phyloP scores from a whole-genome alignment of 805 yeast genomes.

The Saturnispora diversa region DNA sequence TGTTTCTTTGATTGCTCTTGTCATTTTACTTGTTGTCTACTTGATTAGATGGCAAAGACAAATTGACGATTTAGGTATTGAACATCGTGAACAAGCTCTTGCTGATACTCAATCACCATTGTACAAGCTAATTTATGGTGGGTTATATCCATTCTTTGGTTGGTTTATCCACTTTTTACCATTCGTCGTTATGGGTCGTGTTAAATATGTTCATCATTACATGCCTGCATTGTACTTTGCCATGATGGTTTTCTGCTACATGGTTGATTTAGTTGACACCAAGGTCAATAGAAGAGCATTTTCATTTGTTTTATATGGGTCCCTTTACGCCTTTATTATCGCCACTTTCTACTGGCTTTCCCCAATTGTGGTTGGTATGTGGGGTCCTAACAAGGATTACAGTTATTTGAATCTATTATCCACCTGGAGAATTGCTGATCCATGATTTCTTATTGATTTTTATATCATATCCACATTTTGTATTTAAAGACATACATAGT shows the following conservation, averaged over 20 bases:
- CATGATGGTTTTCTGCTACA: constrained; percentile 61
- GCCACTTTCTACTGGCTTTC: constrained; percentile 53
- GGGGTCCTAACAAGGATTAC: constrained; percentile 41
- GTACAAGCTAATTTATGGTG: constrained; percentile 45
- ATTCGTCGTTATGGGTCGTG: constrained; percentile 89
- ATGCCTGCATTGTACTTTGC: constrained; percentile 95
- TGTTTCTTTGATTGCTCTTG: constrained; percentile 46
- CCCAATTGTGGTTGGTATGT: constrained; percentile 79
- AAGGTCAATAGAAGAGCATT: constrained; percentile 20
- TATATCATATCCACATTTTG: constrained; percentile 1
- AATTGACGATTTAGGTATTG: constrained; percentile 44
- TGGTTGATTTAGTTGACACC: constrained; percentile 36
- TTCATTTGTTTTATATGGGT: constrained; percentile 33
- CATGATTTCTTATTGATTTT: background rate
- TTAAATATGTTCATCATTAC: constrained; percentile 93
- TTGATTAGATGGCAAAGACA: constrained; percentile 82
- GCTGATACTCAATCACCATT: constrained; percentile 11
- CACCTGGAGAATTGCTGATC: constrained; percentile 41
- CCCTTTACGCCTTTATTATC: constrained; percentile 43
- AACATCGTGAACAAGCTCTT: constrained; percentile 14
- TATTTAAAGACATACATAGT: background rate
- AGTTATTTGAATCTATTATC: constrained; percentile 44
- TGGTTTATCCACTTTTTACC: constrained; percentile 89
- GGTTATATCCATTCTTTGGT: constrained; percentile 78
- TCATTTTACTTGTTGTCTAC: constrained; percentile 37